phyloP scores from a whole-genome alignment of 2,329 filamentous ascomycete genomes.

The Sporothrix luriei region DNA sequence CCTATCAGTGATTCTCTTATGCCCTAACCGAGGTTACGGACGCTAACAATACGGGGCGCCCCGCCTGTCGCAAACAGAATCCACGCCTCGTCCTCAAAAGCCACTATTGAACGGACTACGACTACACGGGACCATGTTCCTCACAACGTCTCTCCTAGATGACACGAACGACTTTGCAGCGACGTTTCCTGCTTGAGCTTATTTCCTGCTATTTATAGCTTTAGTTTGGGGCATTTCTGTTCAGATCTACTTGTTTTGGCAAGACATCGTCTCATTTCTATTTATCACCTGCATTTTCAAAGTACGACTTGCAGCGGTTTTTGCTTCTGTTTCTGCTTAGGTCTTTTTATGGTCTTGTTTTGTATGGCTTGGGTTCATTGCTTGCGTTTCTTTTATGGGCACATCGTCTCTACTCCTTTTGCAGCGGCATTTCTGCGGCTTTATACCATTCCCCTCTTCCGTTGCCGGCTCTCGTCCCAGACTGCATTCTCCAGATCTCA shows the following conservation, averaged over 20 bases:
- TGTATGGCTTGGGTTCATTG: neutral
- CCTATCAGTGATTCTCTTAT: neutral
- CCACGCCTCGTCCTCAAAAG: conserved; percentile 30
- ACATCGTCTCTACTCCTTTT: neutral
- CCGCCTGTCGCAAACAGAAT: conserved; percentile 12
- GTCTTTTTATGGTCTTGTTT: neutral
- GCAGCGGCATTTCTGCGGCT: neutral
- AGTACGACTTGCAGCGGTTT: neutral
- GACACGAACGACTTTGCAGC: conserved; percentile 12
- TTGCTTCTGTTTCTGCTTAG: neutral
- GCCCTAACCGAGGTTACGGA: conserved; percentile 34
- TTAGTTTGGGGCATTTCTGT: neutral
- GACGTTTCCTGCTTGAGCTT: neutral
- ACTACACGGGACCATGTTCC: neutral
- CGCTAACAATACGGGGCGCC: conserved; percentile 24
- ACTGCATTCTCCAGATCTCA: neutral
- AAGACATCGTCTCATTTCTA: neutral
- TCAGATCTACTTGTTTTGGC: neutral
- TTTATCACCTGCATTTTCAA: neutral
- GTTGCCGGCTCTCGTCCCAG: neutral
- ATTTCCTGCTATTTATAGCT: neutral
- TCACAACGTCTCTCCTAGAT: neutral
- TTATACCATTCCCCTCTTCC: conserved; percentile 8
- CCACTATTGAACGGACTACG: conserved; percentile 26
- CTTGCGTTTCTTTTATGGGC: neutral